Conservation (phyloP, 805 yeast species). For the Huiozyma naganishii region DNA sequence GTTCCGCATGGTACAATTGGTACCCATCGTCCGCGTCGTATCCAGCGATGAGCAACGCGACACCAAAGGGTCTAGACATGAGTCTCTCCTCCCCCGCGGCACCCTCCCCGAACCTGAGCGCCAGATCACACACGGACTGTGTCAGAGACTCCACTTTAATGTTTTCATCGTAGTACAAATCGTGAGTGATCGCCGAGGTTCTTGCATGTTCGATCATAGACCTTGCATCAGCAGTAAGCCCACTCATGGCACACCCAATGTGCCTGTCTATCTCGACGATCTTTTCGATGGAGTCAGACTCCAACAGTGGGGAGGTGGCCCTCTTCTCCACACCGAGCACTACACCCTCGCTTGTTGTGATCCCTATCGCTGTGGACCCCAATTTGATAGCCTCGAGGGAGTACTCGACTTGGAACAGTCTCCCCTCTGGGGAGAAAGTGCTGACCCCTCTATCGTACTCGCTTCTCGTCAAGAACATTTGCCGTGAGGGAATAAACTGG, state of each 20-base stretch:
- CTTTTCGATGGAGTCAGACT: constrained; percentile 88
- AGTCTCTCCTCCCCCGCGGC: constrained; percentile 86
- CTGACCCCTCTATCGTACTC: constrained; percentile 98
- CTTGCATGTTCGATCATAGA: constrained; percentile 98
- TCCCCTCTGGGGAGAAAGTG: constrained; percentile 97
- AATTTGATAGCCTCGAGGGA: constrained; percentile 93
- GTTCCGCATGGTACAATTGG: constrained; percentile 96
- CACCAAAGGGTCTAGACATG: constrained; percentile 98
- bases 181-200: constrained; percentile 77
- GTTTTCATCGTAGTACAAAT: constrained; percentile 82
- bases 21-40: constrained; percentile 88
- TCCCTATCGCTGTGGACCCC: constrained; percentile 91
- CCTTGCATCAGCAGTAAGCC: constrained; percentile 96
- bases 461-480: constrained; percentile 98
- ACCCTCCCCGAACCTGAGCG: constrained; percentile 94
- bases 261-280: constrained; percentile 90
- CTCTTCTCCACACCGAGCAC: constrained; percentile 94
- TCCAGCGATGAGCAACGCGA: constrained; percentile 92
- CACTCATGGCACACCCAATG: constrained; percentile 98
- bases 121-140: constrained; percentile 93
- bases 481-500: neutral
- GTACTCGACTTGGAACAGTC: constrained; percentile 95
- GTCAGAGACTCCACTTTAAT: constrained; percentile 89
- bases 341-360: constrained; percentile 90
- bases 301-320: constrained; percentile 85